phyloP scores from a whole-genome alignment of 768 basidiomycete genomes.

The Scleroderma bovista region DNA sequence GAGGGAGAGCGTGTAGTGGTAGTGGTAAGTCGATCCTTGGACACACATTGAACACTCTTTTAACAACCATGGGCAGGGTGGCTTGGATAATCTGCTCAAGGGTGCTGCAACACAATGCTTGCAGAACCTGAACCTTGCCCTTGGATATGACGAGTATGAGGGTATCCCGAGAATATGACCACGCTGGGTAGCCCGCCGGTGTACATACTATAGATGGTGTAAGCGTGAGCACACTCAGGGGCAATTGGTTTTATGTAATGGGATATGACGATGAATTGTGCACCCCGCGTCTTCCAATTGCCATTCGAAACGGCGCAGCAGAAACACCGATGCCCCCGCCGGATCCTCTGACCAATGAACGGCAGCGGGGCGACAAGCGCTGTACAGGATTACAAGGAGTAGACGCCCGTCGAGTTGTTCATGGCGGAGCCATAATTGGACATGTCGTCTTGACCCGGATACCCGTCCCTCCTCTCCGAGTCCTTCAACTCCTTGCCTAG shows the following conservation, averaged over 20 bases:
- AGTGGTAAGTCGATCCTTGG: constrained; percentile 54
- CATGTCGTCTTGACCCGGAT: neutral
- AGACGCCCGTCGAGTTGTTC: neutral
- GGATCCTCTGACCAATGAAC: no score
- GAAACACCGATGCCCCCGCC: no score
- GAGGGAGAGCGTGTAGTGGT: constrained; percentile 87
- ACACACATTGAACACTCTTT: neutral
- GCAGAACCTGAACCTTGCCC: constrained; percentile 89
- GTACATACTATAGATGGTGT: no score
- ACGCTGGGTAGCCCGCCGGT: no score
- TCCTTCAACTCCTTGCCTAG: neutral
- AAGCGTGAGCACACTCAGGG: neutral
- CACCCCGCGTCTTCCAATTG: no score
- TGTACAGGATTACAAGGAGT: neutral
- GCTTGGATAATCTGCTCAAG: constrained; percentile 93
- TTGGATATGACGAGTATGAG: constrained; percentile 81
- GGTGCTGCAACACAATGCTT: constrained; percentile 99
- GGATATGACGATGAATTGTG: no score
- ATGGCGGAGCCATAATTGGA: neutral
- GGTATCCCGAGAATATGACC: constrained; percentile 57
- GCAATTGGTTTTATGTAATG: no score
- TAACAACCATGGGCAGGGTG: constrained; percentile 51
- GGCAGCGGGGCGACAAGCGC: no score
- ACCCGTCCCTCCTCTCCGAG: neutral
- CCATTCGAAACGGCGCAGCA: no score